Conservation (phyloP, 169 alveolate genomes). For the Blepharisma undulans region DNA sequence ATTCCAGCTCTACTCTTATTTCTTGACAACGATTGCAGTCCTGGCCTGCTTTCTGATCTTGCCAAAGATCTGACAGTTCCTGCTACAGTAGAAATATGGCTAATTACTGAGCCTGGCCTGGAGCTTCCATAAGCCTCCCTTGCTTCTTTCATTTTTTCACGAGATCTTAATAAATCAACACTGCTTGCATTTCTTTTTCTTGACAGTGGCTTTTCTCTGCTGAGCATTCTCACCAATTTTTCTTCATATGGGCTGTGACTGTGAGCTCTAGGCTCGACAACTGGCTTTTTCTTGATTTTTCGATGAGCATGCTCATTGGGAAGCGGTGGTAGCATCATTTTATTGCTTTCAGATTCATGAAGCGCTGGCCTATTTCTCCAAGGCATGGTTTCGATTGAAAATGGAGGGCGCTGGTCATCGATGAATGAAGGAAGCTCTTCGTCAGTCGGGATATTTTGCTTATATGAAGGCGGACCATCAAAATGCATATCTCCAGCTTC, state of each 20-base stretch:
- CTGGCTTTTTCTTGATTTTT: neutral
- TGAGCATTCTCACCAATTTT: neutral
- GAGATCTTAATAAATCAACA: neutral
- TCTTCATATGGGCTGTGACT: neutral
- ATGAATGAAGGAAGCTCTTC: neutral
- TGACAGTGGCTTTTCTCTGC: neutral
- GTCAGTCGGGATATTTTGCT: neutral
- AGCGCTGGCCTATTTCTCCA: neutral
- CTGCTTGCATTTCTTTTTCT: neutral
- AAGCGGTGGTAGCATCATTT: neutral
- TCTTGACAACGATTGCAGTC: neutral
- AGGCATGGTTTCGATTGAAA: neutral
- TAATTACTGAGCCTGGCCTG: neutral
- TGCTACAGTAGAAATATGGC: neutral
- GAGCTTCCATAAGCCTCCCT: neutral
- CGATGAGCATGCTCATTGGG: neutral
- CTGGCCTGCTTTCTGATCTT: neutral
- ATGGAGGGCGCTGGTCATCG: neutral
- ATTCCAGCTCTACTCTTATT: neutral
- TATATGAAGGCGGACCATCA: neutral
- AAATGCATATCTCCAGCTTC: neutral
- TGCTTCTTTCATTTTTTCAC: neutral
- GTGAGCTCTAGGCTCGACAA: neutral
- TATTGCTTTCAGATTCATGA: neutral
- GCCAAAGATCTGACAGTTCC: neutral